phyloP scores from a whole-genome alignment of 345 rosid species.

The Nasturtium officinale region DNA sequence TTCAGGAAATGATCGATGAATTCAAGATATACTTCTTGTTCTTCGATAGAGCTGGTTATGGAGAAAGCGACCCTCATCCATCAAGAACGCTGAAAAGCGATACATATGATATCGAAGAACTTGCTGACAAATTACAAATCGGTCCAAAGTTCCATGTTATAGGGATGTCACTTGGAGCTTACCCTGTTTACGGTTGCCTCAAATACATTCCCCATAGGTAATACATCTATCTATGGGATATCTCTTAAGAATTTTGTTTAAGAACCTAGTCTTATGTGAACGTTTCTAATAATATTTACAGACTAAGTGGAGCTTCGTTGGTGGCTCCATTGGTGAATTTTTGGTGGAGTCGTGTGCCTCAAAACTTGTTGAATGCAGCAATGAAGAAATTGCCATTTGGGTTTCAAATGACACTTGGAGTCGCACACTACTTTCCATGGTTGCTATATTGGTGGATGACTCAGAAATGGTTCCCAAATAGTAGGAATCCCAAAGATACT shows the following conservation, averaged over 20 bases:
- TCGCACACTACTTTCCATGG: conserved; percentile 76
- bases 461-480: conserved; percentile 75
- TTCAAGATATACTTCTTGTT: conserved; percentile 58
- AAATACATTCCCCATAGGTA: conserved; percentile 78
- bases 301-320: conserved; percentile 66
- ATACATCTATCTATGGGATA: neutral
- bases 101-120: conserved; percentile 75
- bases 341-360: conserved; percentile 83
- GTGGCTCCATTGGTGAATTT: conserved; percentile 73
- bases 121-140: conserved; percentile 77
- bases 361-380: conserved; percentile 43
- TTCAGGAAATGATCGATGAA: conserved; percentile 72
- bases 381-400: conserved; percentile 43
- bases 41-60: conserved; percentile 91
- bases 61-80: conserved; percentile 84
- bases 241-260: too few relatives aligned
- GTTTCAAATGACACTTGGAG: conserved; percentile 53
- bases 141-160: conserved; percentile 70
- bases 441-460: conserved; percentile 86
- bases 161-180: conserved; percentile 83
- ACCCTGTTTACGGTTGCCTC: conserved; percentile 68
- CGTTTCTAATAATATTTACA: conserved; percentile 18
- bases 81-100: conserved; percentile 67
- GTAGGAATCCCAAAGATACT: conserved; percentile 49
- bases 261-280: too few relatives aligned